Evolutionary conservation across 2,329 filamentous ascomycete genomes (phyloP).

Genomic region (Ceratocystis papillata): DNA sequence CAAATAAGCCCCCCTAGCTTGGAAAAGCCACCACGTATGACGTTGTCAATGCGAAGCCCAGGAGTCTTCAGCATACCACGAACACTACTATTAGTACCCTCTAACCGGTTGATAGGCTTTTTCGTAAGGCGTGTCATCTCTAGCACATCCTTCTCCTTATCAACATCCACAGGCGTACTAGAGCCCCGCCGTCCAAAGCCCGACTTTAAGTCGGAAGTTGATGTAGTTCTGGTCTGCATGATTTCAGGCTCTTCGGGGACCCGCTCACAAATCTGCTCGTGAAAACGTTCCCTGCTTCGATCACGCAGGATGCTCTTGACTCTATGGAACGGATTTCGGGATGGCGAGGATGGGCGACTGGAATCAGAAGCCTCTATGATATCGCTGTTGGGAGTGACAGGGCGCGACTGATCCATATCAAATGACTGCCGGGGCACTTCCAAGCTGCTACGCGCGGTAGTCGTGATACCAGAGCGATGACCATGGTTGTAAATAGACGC

Average conservation of each 20-base stretch:
- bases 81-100: conserved; percentile 41
- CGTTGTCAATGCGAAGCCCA: conserved; percentile 59
- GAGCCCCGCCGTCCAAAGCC: background rate
- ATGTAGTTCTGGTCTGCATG: conserved; percentile 11
- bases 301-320: conserved; percentile 48
- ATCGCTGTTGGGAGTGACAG: conserved; percentile 6
- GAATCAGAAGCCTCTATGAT: conserved; percentile 28
- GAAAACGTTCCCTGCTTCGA: conserved; percentile 21
- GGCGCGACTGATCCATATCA: conserved; percentile 15
- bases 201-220: conserved; percentile 15
- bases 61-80: conserved; percentile 52
- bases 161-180: background rate
- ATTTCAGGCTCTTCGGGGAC: conserved; percentile 15
- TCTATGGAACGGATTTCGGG: conserved; percentile 47
- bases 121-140: background rate
- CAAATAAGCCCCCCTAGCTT: conserved; percentile 48
- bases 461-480: conserved; percentile 31
- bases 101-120: background rate
- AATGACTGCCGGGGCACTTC: conserved; percentile 26
- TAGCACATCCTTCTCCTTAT: conserved; percentile 3
- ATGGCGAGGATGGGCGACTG: conserved; percentile 54
- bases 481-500: conserved; percentile 29
- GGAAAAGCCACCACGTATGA: conserved; percentile 51
- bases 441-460: conserved; percentile 12
- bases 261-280: conserved; percentile 19